A percentile compares a stretch with the other conserved stretches of the same genome.
Evolutionary conservation across 2,329 filamentous ascomycete genomes (phyloP).

Genomic region (Pseudogymnoascus sp.): DNA sequence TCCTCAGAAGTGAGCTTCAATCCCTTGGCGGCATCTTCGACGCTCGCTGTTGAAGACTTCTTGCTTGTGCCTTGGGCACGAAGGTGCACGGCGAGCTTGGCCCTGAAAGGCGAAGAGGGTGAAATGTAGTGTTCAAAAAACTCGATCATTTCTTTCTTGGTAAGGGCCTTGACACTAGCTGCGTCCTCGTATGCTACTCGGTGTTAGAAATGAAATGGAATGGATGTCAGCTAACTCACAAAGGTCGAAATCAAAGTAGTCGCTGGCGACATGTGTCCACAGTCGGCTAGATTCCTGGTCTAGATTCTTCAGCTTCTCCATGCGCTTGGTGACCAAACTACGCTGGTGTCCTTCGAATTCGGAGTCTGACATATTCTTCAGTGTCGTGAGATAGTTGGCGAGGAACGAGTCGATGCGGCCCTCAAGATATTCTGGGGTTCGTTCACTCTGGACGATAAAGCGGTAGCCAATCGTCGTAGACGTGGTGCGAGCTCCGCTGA

Average conservation of each 20-base stretch:
- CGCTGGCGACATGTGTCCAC: slow-evolving; percentile 77
- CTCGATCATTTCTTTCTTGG: slow-evolving; percentile 68
- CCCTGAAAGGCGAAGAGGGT: slow-evolving; percentile 62
- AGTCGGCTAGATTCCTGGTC: slow-evolving; percentile 74
- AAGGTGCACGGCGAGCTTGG: slow-evolving; percentile 81
- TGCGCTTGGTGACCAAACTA: slow-evolving; percentile 74
- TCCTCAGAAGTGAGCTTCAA: slow-evolving; percentile 26
- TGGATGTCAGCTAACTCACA: slow-evolving; percentile 44
- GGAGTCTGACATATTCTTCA: slow-evolving; percentile 69
- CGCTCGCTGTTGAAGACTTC: slow-evolving; percentile 31
- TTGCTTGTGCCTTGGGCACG: slow-evolving; percentile 59
- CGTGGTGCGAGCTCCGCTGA: slow-evolving; percentile 65
- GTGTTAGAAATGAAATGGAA: not conserved
- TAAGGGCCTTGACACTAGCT: slow-evolving; percentile 62
- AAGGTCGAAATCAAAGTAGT: slow-evolving; percentile 84
- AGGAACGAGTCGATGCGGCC: slow-evolving; percentile 82
- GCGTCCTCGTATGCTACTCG: slow-evolving; percentile 52
- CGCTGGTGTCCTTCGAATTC: slow-evolving; percentile 90
- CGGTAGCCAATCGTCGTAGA: slow-evolving; percentile 78
- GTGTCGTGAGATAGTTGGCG: slow-evolving; percentile 52
- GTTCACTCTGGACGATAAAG: slow-evolving; percentile 90
- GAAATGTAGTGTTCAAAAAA: slow-evolving; percentile 74
- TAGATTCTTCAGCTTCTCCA: slow-evolving; percentile 90
- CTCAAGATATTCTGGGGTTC: slow-evolving; percentile 75
- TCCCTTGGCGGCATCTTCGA: slow-evolving; percentile 34